Evolutionary conservation across 805 yeast species (phyloP).

Genomic region (Priceomyces medius): DNA sequence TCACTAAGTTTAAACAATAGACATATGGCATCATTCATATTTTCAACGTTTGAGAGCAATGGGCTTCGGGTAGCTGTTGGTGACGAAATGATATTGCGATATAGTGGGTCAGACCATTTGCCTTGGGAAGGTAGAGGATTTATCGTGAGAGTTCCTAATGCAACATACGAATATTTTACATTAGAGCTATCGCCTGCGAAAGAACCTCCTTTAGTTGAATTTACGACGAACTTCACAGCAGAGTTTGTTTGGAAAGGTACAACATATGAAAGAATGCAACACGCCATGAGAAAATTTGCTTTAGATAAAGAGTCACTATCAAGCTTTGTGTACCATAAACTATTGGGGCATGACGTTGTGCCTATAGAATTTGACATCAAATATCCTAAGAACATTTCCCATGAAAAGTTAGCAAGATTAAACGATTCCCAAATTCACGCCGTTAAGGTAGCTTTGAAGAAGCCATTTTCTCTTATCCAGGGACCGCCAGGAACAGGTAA

Average conservation of each 20-base stretch:
- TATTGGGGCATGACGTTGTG: conserved; percentile 76
- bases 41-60: conserved; percentile 65
- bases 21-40: conserved; percentile 65
- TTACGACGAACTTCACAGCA: conserved; percentile 69
- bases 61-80: conserved; percentile 77
- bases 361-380: conserved; percentile 59
- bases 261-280: conserved; percentile 80
- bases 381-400: conserved; percentile 61
- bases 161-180: conserved; percentile 65
- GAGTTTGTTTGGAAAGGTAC: conserved; percentile 90
- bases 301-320: conserved; percentile 65
- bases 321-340: conserved; percentile 69
- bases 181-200: conserved; percentile 57
- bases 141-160: conserved; percentile 68
- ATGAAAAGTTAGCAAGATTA: conserved; percentile 65
- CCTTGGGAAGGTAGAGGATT: conserved; percentile 76
- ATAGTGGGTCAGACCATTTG: conserved; percentile 54
- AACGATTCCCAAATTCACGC: conserved; percentile 82
- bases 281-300: conserved; percentile 72
- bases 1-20: conserved; percentile 60
- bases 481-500: conserved; percentile 90
- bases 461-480: conserved; percentile 80
- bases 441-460: conserved; percentile 61
- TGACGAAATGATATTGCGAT: conserved; percentile 71
- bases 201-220: conserved; percentile 54